phyloP scores from a whole-genome alignment of 2,329 filamentous ascomycete genomes.

The Clonostachys sp. region DNA sequence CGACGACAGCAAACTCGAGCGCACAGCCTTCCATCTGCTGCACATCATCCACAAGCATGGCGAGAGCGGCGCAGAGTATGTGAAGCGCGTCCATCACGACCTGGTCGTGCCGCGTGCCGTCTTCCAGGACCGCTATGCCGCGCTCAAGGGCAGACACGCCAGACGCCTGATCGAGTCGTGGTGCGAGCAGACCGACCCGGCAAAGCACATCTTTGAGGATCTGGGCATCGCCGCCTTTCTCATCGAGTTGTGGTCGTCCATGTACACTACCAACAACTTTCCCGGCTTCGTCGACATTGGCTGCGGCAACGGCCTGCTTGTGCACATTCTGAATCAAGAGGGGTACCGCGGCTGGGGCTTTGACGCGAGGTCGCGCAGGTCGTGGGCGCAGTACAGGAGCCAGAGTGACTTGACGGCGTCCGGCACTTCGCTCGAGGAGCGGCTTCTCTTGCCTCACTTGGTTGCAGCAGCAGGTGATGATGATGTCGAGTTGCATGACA shows the following conservation, averaged over 20 bases:
- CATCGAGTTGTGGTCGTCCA: slow-evolving; percentile 83
- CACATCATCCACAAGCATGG: slow-evolving; percentile 70
- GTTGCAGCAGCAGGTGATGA: slow-evolving; percentile 18
- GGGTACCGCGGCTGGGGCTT: slow-evolving; percentile 87
- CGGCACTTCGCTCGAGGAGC: slow-evolving; percentile 31
- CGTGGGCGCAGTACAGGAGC: slow-evolving; percentile 69
- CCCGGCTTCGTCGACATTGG: slow-evolving; percentile 95
- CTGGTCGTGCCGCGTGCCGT: slow-evolving; percentile 69
- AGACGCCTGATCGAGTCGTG: slow-evolving; percentile 66
- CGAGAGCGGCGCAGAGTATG: slow-evolving; percentile 64
- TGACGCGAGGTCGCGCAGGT: slow-evolving; percentile 80
- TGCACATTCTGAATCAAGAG: slow-evolving; percentile 75
- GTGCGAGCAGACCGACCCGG: slow-evolving; percentile 82
- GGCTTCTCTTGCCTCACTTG: slow-evolving; percentile 44
- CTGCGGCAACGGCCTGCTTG: slow-evolving; percentile 89
- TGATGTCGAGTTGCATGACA: slow-evolving; percentile 1
- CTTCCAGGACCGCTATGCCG: slow-evolving; percentile 78
- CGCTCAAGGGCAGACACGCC: slow-evolving; percentile 77
- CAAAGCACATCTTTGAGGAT: slow-evolving; percentile 95
- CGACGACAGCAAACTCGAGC: slow-evolving; percentile 49
- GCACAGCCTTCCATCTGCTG: slow-evolving; percentile 67
- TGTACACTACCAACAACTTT: slow-evolving; percentile 64
- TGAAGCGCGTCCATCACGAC: slow-evolving; percentile 83
- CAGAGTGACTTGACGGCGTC: slow-evolving; percentile 8
- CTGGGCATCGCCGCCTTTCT: slow-evolving; percentile 86